These are phyloP conservation scores for Venturia pyrina DNA, from an alignment of 2,329 filamentous ascomycete genomes.

Conservation along the genomic window DNA sequence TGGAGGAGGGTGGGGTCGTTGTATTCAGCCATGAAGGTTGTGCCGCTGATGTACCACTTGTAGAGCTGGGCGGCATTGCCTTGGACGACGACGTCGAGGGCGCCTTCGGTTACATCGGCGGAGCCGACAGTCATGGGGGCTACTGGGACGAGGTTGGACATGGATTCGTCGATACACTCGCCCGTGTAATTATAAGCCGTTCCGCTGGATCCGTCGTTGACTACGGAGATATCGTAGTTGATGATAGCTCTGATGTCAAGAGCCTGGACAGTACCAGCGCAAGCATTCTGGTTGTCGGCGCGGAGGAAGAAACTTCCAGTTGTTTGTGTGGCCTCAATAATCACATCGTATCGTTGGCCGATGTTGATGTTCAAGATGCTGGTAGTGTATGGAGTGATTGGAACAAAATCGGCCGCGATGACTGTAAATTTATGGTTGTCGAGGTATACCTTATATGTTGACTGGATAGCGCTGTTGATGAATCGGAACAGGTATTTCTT, in stretches of 20 bases:
- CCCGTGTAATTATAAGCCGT: conserved; percentile 25
- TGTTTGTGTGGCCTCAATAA: conserved; percentile 18
- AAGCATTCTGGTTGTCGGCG: conserved; percentile 23
- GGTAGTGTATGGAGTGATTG: conserved; percentile 28
- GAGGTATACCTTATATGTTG: conserved; percentile 33
- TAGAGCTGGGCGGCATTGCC: conserved; percentile 24
- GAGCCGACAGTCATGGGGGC: conserved; percentile 17
- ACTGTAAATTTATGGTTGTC: conserved; percentile 31
- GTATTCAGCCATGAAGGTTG: conserved; percentile 29
- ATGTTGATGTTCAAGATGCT: conserved; percentile 27
- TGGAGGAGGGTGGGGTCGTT: conserved; percentile 28
- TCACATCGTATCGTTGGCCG: conserved; percentile 20
- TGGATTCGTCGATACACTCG: conserved; percentile 28
- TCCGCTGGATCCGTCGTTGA: conserved; percentile 20
- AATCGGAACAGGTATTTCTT: conserved; percentile 23
- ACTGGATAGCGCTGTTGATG: conserved; percentile 28
- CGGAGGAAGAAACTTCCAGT: conserved; percentile 24
- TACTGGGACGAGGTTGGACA: conserved; percentile 26
- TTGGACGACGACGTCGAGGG: conserved; percentile 24
- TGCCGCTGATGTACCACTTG: conserved; percentile 32
- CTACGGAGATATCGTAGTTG: conserved; percentile 22
- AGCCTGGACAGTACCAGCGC: conserved; percentile 25
- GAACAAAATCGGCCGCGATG: conserved; percentile 28
- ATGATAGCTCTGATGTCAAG: conserved; percentile 28
- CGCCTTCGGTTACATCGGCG: conserved; percentile 19